A percentile compares a stretch with the other conserved stretches of the same genome.
These are phyloP conservation scores for Ophiocordyceps sinensis DNA, from an alignment of 2,329 filamentous ascomycete genomes.

Conservation along the genomic window DNA sequence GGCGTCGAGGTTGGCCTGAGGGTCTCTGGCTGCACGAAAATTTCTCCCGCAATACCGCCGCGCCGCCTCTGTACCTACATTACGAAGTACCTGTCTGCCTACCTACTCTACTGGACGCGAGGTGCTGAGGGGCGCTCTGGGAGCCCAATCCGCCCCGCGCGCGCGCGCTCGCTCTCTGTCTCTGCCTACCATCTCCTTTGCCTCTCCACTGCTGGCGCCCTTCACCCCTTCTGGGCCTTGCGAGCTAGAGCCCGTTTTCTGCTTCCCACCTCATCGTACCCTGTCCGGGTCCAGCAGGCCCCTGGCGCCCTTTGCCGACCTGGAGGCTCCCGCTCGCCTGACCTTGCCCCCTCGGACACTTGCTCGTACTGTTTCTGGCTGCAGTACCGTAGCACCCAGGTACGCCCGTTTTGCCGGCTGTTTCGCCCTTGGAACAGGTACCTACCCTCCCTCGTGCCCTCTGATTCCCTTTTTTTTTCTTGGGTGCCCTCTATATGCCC, in stretches of 20 bases:
- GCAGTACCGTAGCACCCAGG: neutral
- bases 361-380: neutral
- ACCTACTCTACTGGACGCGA: no score
- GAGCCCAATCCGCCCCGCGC: neutral
- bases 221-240: neutral
- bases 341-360: neutral
- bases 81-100: no score
- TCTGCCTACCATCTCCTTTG: neutral
- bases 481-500: neutral
- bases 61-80: neutral
- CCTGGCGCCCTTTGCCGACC: neutral
- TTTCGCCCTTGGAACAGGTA: slow-evolving; percentile 1
- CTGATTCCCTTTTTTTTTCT: neutral
- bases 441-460: slow-evolving; percentile 1
- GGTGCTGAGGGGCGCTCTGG: neutral
- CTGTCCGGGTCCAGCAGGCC: neutral
- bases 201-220: slow-evolving; percentile 1
- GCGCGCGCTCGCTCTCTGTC: no score
- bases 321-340: neutral
- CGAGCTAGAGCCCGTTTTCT: neutral
- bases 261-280: no score
- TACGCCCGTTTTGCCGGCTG: neutral
- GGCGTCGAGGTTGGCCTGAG: slow-evolving; percentile 5
- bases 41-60: slow-evolving; percentile 15
- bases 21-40: slow-evolving; percentile 14